Conservation (phyloP, 1,139 yeast genomes). For the Pneumocystis wakefieldiae region DNA sequence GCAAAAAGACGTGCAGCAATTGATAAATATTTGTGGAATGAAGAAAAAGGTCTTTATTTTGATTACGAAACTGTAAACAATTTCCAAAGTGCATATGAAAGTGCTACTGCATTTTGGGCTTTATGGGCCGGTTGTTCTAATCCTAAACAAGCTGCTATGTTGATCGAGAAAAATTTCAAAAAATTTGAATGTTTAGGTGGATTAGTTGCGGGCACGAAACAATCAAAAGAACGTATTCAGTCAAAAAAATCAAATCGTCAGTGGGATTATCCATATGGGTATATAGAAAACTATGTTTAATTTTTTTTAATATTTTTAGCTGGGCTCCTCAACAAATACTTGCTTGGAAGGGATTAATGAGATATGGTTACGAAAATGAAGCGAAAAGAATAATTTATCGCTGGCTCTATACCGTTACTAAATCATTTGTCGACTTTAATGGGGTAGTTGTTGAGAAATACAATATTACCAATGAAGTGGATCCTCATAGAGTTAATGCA, state of each 20-base stretch:
- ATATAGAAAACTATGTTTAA: not conserved
- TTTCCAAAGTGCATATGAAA: conserved; percentile 52
- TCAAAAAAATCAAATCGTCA: conserved; percentile 71
- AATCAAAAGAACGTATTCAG: conserved; percentile 59
- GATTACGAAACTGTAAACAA: conserved; percentile 61
- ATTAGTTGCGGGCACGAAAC: conserved; percentile 66
- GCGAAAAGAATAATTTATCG: conserved; percentile 66
- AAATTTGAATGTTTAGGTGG: conserved; percentile 83
- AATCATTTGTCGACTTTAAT: conserved; percentile 82
- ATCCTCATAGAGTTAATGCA: conserved; percentile 86
- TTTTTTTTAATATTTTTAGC: not conserved
- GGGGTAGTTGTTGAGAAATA: conserved; percentile 95
- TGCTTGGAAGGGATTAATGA: conserved; percentile 74
- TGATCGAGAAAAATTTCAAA: conserved; percentile 47
- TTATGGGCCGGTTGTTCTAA: conserved; percentile 73
- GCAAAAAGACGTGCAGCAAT: conserved; percentile 39
- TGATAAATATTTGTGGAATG: conserved; percentile 73
- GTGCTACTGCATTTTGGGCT: conserved; percentile 89
- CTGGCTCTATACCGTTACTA: conserved; percentile 82
- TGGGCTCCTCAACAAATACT: conserved; percentile 98
- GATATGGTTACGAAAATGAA: conserved; percentile 54
- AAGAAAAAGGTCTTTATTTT: conserved; percentile 58
- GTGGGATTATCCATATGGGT: conserved; percentile 93
- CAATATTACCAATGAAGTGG: conserved; percentile 68
- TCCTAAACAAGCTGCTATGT: conserved; percentile 50